These are phyloP conservation scores for Houttuynia cordata DNA, from an alignment of 164 flowering plant species.

Conservation along the genomic window DNA sequence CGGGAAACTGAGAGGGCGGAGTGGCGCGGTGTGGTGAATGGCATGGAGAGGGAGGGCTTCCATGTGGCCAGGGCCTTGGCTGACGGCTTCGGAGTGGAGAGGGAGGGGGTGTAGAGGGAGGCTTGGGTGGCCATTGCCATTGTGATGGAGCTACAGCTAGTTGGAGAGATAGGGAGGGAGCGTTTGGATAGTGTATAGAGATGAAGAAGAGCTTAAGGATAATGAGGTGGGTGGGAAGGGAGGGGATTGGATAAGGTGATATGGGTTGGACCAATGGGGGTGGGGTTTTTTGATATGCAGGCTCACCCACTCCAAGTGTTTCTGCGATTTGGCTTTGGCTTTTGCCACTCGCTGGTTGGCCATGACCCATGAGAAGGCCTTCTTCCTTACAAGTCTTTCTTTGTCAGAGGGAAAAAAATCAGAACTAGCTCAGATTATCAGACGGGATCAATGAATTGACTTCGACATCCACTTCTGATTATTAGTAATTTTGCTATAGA, in stretches of 20 bases:
- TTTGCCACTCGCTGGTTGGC: neutral
- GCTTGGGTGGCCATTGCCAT: slow-evolving; percentile 84
- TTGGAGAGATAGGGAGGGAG: slow-evolving; percentile 1
- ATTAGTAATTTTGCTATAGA: too few relatives aligned
- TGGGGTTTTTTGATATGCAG: slow-evolving; percentile 33
- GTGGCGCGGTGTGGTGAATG: slow-evolving; percentile 24
- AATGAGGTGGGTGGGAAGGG: slow-evolving; percentile 4
- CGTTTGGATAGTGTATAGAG: too few relatives aligned
- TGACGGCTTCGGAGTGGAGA: slow-evolving; percentile 28
- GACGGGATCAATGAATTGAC: too few relatives aligned
- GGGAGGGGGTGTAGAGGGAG: slow-evolving; percentile 54
- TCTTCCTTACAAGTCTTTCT: too few relatives aligned
- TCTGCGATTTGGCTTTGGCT: neutral
- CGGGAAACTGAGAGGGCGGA: slow-evolving; percentile 17
- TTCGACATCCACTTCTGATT: too few relatives aligned
- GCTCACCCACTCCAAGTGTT: slow-evolving; percentile 7
- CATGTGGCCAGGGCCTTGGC: slow-evolving; percentile 27
- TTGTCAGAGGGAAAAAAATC: too few relatives aligned
- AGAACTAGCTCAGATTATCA: too few relatives aligned
- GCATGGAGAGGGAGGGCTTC: slow-evolving; percentile 27
- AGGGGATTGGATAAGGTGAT: slow-evolving; percentile 40
- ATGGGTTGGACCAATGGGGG: slow-evolving; percentile 46
- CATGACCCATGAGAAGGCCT: too few relatives aligned
- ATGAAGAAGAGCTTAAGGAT: slow-evolving; percentile 3
- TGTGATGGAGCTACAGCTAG: neutral